phyloP scores from a whole-genome alignment of 225 moss, liverwort and hornwort species.

The Marchantia paleacea region DNA sequence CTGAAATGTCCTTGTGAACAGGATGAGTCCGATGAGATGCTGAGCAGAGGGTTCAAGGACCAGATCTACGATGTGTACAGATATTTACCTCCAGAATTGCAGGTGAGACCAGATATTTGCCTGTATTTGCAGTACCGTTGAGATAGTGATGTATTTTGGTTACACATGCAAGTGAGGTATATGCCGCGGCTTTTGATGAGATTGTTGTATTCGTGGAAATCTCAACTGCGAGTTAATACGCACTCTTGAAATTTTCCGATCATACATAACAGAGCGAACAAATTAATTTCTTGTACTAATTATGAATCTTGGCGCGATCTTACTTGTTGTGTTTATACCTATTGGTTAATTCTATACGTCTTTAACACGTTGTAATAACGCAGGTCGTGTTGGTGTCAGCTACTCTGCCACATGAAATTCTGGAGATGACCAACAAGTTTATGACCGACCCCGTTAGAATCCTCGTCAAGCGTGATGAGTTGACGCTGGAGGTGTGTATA shows the following conservation, averaged over 20 bases:
- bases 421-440: conserved; percentile 91
- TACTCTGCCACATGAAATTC: conserved; percentile 78
- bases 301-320: no score
- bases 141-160: no score
- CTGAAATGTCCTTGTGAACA: conserved; percentile 17
- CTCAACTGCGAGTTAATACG: no score
- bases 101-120: conserved; percentile 33
- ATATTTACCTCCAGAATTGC: conserved; percentile 80
- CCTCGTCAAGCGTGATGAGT: conserved; percentile 91
- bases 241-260: no score
- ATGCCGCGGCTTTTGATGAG: no score
- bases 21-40: conserved; percentile 96
- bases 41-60: conserved; percentile 85
- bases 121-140: no score
- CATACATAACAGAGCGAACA: no score
- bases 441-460: conserved; percentile 93
- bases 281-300: no score
- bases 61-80: conserved; percentile 92
- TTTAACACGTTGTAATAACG: neutral
- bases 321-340: no score
- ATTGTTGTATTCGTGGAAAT: no score
- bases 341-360: no score
- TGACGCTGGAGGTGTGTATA: conserved; percentile 71
- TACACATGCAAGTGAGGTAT: no score
- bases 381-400: conserved; percentile 88